Conservation (phyloP, 257 asterid species). For the Echites panduratus region DNA sequence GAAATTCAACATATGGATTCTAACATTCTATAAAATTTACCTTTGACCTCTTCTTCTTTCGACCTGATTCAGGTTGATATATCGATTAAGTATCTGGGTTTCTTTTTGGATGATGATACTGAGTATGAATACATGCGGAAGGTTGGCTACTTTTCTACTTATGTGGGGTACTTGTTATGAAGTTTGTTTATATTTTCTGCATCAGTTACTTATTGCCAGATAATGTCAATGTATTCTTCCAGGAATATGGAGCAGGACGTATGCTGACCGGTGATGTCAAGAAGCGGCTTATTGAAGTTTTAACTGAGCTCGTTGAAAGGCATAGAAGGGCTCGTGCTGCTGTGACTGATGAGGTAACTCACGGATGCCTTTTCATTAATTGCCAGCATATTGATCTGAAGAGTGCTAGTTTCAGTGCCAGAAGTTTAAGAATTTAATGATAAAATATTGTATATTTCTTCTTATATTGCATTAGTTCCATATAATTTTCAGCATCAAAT, state of each 20-base stretch:
- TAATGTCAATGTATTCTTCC: slow-evolving; percentile 9
- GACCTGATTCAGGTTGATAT: slow-evolving; percentile 63
- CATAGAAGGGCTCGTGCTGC: slow-evolving; percentile 76
- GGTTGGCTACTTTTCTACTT: slow-evolving; percentile 27
- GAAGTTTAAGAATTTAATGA: neutral
- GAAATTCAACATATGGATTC: neutral
- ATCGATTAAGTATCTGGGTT: slow-evolving; percentile 80
- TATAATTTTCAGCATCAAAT: neutral
- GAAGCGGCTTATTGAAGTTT: slow-evolving; percentile 59
- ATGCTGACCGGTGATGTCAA: slow-evolving; percentile 95
- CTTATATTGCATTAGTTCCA: neutral
- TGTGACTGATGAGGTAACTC: slow-evolving; percentile 84
- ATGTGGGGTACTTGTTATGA: neutral
- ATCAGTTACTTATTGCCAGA: neutral
- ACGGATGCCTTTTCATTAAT: slow-evolving; percentile 1
- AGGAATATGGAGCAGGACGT: slow-evolving; percentile 90
- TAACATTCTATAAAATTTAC: neutral
- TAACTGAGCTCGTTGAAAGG: slow-evolving; percentile 75
- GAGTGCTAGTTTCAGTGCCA: neutral
- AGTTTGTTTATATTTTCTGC: neutral
- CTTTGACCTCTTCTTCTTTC: neutral
- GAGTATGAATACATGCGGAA: slow-evolving; percentile 64
- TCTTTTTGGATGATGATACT: slow-evolving; percentile 84
- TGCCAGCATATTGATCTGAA: neutral
- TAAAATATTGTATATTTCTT: neutral